Conservation (phyloP, 2,329 filamentous ascomycete species). For the Trichoderma asperellum region DNA sequence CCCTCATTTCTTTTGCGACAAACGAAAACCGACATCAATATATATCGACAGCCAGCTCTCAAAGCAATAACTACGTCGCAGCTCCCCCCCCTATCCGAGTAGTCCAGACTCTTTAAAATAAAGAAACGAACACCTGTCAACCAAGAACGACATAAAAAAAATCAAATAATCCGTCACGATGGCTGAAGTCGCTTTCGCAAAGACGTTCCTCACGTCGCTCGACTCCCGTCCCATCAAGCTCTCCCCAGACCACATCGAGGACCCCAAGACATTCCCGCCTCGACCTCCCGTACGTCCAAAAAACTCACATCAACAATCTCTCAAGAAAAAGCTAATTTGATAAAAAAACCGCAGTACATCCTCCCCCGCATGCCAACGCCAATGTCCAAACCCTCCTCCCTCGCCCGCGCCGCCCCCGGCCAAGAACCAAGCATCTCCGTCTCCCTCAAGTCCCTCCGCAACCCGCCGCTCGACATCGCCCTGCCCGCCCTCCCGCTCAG, state of each 20-base stretch:
- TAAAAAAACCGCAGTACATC: conserved; percentile 60
- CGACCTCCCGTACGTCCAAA: conserved; percentile 67
- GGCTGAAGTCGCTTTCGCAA: conserved; percentile 85
- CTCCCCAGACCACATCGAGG: conserved; percentile 86
- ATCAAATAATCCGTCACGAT: conserved; percentile 48
- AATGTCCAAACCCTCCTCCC: conserved; percentile 53
- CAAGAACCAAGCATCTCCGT: conserved; percentile 60
- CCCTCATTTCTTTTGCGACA: too few species aligned
- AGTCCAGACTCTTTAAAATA: too few species aligned
- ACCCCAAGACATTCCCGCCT: conserved; percentile 76
- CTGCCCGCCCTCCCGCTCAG: conserved; percentile 65
- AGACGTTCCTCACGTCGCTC: conserved; percentile 77
- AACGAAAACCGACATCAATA: too few species aligned
- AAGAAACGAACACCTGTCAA: too few species aligned
- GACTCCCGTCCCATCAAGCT: conserved; percentile 81
- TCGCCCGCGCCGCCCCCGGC: conserved; percentile 56
- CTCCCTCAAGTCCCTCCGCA: conserved; percentile 75
- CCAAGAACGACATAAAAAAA: background rate
- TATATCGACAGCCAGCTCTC: too few species aligned
- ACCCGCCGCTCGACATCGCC: conserved; percentile 69
- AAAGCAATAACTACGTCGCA: too few species aligned
- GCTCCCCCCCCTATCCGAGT: too few species aligned
- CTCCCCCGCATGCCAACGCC: conserved; percentile 68
- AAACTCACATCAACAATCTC: background rate
- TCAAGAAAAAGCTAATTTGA: background rate